Evolutionary conservation across 257 asterid species (phyloP).

Genomic region (Linaria vulgaris): DNA sequence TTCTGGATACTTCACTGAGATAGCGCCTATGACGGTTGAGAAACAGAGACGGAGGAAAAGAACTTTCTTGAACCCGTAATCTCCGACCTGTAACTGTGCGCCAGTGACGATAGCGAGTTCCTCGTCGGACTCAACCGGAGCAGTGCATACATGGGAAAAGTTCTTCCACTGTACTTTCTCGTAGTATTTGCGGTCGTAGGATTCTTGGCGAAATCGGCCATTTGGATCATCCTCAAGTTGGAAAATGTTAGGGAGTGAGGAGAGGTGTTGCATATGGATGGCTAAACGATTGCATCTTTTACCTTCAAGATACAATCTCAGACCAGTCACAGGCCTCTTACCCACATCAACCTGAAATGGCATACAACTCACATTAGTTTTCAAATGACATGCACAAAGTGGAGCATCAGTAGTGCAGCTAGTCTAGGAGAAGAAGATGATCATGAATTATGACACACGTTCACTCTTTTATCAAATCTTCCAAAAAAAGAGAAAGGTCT

Average conservation of each 20-base stretch:
- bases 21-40: slow-evolving; percentile 72
- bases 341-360: slow-evolving; percentile 87
- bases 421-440: neutral
- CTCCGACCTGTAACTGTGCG: slow-evolving; percentile 73
- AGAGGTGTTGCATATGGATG: slow-evolving; percentile 88
- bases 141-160: slow-evolving; percentile 94
- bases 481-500: too few relatives aligned
- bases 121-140: slow-evolving; percentile 90
- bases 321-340: slow-evolving; percentile 91
- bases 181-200: slow-evolving; percentile 68
- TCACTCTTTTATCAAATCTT: neutral
- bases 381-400: neutral
- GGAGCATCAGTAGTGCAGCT: slow-evolving; percentile 6
- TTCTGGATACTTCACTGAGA: slow-evolving; percentile 67
- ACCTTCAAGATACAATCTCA: slow-evolving; percentile 90
- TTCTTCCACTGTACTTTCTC: slow-evolving; percentile 97
- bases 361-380: slow-evolving; percentile 16
- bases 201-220: slow-evolving; percentile 51
- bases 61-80: slow-evolving; percentile 79
- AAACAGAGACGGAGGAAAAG: slow-evolving; percentile 71
- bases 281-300: slow-evolving; percentile 93
- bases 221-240: slow-evolving; percentile 76
- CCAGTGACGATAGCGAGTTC: slow-evolving; percentile 87
- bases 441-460: neutral
- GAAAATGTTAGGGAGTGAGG: slow-evolving; percentile 84